Percentiles rank a stretch among this genome's conserved stretches.
Conservation (phyloP, 2,329 filamentous ascomycete species). For the Colletotrichum paranaense region DNA sequence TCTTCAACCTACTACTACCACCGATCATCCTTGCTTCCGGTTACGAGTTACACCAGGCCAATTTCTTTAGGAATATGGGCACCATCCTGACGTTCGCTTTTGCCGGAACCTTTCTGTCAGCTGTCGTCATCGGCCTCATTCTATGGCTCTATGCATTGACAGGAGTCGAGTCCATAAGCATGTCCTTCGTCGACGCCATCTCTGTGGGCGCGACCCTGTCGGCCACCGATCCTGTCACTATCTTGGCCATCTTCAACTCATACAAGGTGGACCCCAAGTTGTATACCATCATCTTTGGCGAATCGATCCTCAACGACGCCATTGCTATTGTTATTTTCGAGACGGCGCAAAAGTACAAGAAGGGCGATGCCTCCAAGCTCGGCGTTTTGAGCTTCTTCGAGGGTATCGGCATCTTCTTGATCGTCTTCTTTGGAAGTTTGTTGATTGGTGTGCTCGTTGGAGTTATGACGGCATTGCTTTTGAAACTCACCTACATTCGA, state of each 20-base stretch:
- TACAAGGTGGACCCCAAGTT: conserved; percentile 99
- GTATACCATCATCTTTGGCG: conserved; percentile 98
- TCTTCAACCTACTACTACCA: conserved; percentile 98
- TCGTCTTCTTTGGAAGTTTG: conserved; percentile 95
- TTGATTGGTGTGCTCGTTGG: conserved; percentile 90
- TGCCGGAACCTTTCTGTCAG: conserved; percentile 95
- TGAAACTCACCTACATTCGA: conserved; percentile 95
- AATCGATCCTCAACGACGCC: conserved; percentile 97
- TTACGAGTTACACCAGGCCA: conserved; percentile 97
- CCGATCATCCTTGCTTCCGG: conserved; percentile 97
- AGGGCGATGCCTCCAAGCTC: conserved; percentile 76
- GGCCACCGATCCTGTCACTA: conserved; percentile 96
- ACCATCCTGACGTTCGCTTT: conserved; percentile 98
- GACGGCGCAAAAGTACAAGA: conserved; percentile 92
- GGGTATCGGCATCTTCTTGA: conserved; percentile 92
- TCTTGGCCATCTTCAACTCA: conserved; percentile 97
- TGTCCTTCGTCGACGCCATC: conserved; percentile 95
- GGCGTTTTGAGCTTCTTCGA: conserved; percentile 88
- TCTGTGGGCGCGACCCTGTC: conserved; percentile 96
- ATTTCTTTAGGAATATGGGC: conserved; percentile 98
- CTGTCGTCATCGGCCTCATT: conserved; percentile 90
- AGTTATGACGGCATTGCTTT: conserved; percentile 83
- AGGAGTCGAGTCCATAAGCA: conserved; percentile 84
- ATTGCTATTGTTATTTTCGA: conserved; percentile 99
- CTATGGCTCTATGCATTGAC: conserved; percentile 90